A percentile compares a stretch with the other conserved stretches of the same genome.
These are phyloP conservation scores for Sphagnum tenellum DNA, from an alignment of 225 moss, liverwort and hornwort species.

Conservation along the genomic window DNA sequence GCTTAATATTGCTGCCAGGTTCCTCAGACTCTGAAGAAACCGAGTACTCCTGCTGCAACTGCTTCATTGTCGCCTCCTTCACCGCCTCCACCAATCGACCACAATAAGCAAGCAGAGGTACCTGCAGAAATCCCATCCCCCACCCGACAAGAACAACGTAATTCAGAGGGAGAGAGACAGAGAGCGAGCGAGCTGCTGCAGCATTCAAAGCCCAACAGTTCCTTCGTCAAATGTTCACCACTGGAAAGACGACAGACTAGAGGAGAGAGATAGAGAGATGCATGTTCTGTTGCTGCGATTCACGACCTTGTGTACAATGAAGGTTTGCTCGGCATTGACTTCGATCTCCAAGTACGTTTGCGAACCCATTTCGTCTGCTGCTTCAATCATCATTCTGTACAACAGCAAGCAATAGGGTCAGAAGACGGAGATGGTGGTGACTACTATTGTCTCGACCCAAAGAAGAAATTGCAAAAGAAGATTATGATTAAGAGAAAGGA, in stretches of 20 bases:
- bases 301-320: slow-evolving; percentile 55
- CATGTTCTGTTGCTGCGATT: slow-evolving; percentile 44
- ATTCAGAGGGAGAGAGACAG: no score
- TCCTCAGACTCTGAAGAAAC: no score
- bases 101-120: slow-evolving; percentile 48
- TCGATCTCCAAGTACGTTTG: slow-evolving; percentile 66
- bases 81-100: slow-evolving; percentile 54
- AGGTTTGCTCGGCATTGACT: slow-evolving; percentile 63
- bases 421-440: background rate
- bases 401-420: background rate
- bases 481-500: background rate
- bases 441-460: no score
- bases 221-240: no score
- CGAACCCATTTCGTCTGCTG: slow-evolving; percentile 42
- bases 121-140: slow-evolving; percentile 17
- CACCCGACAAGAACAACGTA: no score
- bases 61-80: slow-evolving; percentile 25
- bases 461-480: background rate
- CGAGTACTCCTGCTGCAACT: slow-evolving; percentile 24
- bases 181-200: no score
- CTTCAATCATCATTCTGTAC: slow-evolving; percentile 15
- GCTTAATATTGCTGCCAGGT: slow-evolving; percentile 4
- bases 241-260: no score
- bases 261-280: slow-evolving; percentile 9
- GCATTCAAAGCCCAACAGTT: no score